Evolutionary conservation across 2,329 filamentous ascomycete genomes (phyloP), one percentile per base, ranked within the genome.

Genomic region (Pestalotiopsis sp.): DNA sequence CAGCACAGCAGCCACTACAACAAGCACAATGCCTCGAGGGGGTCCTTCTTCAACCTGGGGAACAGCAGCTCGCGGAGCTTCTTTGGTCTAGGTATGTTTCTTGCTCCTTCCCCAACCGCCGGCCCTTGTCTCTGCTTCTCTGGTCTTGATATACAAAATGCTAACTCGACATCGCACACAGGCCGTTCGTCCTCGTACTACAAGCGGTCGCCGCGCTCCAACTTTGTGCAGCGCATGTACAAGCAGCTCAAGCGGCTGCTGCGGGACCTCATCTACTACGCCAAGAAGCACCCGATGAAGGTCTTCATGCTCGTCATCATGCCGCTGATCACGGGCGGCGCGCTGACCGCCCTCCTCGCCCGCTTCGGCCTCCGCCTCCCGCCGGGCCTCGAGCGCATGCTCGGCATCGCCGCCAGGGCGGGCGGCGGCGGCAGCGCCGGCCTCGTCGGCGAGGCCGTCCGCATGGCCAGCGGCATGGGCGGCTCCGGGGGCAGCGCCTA

Each of bases 251-350:
- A 91, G 76, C 89, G 91, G 57, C 88, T 97, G 70, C 82, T 97
- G 67, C 91, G 92, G 75, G 91, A 97, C 77, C 89, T 98, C 9
- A 85, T 91, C 78, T 88, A 91, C 78, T 97, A 95, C 81, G 92
- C 93, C 74, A 91, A 93, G 77, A 86, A 89, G 48, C 91, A 98
- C 81, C 95, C 94, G 0, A 82, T 94, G 76, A 97, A 97, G 81
- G 92, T 97, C 61, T 92, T 98, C 83, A 85, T 93, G 84, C 87
- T 94, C 70, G 91, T 97, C 70, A 87, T 98, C 74, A 89, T 98
- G 87, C 95, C 95, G 10, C 85, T 98, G 68, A 83, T 98, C 74
- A 94, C 91, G 1, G 93, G 93, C 64, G 95, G 95, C 39, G 91
- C 93, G 35, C 81, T 98, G 72, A 90, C 90, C 9, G 92, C 91